phyloP scores from a whole-genome alignment of 163 green algal genomes.

The Prototheca cutis region DNA sequence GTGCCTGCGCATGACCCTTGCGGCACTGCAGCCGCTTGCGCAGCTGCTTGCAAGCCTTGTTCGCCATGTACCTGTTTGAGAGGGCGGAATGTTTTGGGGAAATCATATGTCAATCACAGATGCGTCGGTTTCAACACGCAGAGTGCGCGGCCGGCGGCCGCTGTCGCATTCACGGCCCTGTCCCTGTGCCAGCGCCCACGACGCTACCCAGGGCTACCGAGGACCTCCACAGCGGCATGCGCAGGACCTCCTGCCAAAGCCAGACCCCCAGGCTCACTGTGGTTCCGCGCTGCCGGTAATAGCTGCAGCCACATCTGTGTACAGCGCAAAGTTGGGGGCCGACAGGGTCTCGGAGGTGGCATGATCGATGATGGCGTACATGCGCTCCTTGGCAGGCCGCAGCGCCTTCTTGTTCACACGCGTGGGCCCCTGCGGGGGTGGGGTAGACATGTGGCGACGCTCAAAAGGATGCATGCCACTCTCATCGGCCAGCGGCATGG shows the following conservation, averaged over 20 bases:
- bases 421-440: neutral
- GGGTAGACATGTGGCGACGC: too few species aligned
- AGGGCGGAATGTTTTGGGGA: neutral
- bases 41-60: conserved; percentile 22
- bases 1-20: conserved; percentile 10
- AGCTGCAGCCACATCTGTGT: conserved; percentile 10
- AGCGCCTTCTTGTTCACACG: neutral
- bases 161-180: too few species aligned
- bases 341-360: conserved; percentile 19
- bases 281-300: conserved; percentile 13
- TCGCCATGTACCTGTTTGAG: conserved; percentile 8
- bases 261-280: neutral
- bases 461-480: too few species aligned
- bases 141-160: too few species aligned
- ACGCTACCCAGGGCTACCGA: too few species aligned
- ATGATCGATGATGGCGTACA: conserved; percentile 21
- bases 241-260: neutral
- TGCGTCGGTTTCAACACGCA: too few species aligned
- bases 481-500: too few species aligned
- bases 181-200: too few species aligned
- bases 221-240: neutral
- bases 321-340: conserved; percentile 18
- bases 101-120: too few species aligned
- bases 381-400: conserved; percentile 8
- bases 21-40: neutral